A percentile compares a stretch with the other conserved stretches of the same genome.
Evolutionary conservation across 345 rosid genomes (phyloP).

Genomic region (Populus alba): DNA sequence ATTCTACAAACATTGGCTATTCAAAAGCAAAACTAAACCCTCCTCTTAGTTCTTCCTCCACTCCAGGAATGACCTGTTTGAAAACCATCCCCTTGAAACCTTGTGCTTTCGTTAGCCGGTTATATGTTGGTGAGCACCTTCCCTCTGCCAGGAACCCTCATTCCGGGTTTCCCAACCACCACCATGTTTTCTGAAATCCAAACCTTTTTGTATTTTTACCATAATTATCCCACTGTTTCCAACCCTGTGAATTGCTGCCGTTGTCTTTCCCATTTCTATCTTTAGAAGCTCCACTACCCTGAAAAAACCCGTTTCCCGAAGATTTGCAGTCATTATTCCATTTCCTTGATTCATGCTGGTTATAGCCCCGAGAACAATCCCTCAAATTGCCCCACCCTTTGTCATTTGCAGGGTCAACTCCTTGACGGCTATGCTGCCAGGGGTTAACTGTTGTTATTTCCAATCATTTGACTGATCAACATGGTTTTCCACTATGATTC

Average conservation of each 20-base stretch:
- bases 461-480: conserved; percentile 2
- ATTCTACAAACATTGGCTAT: conserved; percentile 2
- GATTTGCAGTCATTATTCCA: conserved; percentile 22
- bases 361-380: conserved; percentile 28
- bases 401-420: conserved; percentile 12
- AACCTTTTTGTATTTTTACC: conserved; percentile 20
- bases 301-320: conserved; percentile 3
- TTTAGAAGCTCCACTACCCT: background rate
- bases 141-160: conserved; percentile 42
- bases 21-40: conserved; percentile 40
- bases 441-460: conserved; percentile 9
- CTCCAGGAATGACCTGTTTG: conserved; percentile 30
- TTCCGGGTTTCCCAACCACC: conserved; percentile 43
- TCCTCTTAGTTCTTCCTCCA: conserved; percentile 34
- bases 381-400: conserved; percentile 24
- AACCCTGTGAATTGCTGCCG: background rate
- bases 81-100: conserved; percentile 36
- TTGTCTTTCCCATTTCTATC: conserved; percentile 7
- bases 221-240: conserved; percentile 20
- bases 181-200: conserved; percentile 27
- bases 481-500: background rate
- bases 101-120: conserved; percentile 35
- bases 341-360: conserved; percentile 18
- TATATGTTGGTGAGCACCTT: conserved; percentile 34
- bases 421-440: conserved; percentile 17